Base-by-base conservation (phyloP, 768 basidiomycete species). In the Collybia sordida region DNA sequence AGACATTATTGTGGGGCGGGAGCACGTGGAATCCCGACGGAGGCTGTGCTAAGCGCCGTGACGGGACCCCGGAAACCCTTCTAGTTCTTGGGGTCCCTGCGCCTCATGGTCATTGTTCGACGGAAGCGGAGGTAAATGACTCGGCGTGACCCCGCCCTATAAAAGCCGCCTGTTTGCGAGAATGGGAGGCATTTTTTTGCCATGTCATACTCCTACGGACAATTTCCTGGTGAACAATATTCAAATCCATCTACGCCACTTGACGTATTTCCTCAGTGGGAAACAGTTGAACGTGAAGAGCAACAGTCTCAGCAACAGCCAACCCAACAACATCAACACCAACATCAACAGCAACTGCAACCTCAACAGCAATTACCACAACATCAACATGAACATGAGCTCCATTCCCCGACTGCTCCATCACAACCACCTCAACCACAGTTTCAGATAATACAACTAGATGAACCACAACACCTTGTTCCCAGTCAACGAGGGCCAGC, bases 141-240 rank as follows among this genome's bases (percentile, higher is more conserved):
- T 69, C 65, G 54, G 47, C 35, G 47, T 62, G 59, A 58, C 54
- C 59, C 58, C 64, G 60, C 64, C 60, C 53, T 70, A 72, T 71
- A 74, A 66, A 72, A 49, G n/a, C 36, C 38, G 24, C 36, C 45
- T 17, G 17, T 37, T 44, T 42, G 36, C 50, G 38, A 49, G 49
- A 45, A 53, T 59, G 54, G 52, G 50, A 50, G 52, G 25, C 53
- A 59, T 56, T 60, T 62, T n/a, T 67, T 59, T 60, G 56, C 62
- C 65, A 80, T 79, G 78, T 78, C 79, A 62, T 79, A 73, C 67
- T 71, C 72, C 54, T 74, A 64, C 58, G 62, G 62, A 54, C 72
- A 75, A 56, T 74, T 71, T 66, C 62, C 69, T 56, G 67, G 66
- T 60, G 78, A 78, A 63, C 68, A 72, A 61, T 71, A 71, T 63